Percentiles rank a stretch among this genome's conserved stretches.
These are phyloP conservation scores for Ogataea methanolica DNA, from an alignment of 805 yeast species.

Conservation along the genomic window DNA sequence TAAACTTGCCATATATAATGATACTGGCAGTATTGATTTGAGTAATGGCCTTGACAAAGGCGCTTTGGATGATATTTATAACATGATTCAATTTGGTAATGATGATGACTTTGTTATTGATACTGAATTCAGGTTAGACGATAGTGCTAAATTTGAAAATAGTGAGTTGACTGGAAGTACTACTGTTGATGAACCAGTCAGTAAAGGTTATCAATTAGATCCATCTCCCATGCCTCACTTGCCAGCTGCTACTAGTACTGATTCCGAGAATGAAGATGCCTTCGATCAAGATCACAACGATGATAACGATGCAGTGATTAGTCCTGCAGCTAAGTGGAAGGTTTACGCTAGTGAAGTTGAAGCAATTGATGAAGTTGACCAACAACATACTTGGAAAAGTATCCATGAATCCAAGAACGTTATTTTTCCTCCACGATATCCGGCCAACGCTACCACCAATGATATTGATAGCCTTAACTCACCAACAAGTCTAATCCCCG, in stretches of 20 bases:
- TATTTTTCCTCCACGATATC: too few species aligned
- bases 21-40: constrained; percentile 1
- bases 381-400: too few species aligned
- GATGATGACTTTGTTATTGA: constrained; percentile 18
- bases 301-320: too few species aligned
- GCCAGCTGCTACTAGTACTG: not conserved
- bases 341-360: too few species aligned
- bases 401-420: too few species aligned
- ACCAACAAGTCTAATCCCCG: not conserved
- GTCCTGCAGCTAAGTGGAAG: too few species aligned
- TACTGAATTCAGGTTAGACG: constrained; percentile 22
- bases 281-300: not conserved
- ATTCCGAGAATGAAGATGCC: not conserved
- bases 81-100: constrained; percentile 27
- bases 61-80: constrained; percentile 26
- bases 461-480: not conserved
- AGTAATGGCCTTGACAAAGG: constrained; percentile 8
- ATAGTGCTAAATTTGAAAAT: not conserved
- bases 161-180: not conserved
- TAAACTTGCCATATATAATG: too few species aligned
- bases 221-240: not conserved
- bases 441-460: not conserved
- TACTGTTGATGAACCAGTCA: too few species aligned
- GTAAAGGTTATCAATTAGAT: too few species aligned
- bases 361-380: too few species aligned